phyloP scores from a whole-genome alignment of 2,329 filamentous ascomycete species.

The Gnomoniopsis sp. region DNA sequence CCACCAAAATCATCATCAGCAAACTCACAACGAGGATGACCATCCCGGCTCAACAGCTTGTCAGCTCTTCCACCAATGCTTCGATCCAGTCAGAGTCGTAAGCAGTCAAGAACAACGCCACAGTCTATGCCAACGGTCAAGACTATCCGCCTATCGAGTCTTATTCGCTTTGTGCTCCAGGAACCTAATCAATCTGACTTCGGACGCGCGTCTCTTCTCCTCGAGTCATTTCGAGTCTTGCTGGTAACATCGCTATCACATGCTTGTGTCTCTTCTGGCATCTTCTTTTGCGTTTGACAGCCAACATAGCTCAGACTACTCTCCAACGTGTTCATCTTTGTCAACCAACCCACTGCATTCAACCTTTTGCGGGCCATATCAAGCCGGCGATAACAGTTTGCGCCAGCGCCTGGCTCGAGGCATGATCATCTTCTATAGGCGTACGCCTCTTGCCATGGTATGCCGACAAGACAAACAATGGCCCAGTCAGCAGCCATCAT shows the following conservation, averaged over 20 bases:
- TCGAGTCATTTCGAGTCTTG: neutral
- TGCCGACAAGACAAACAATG: neutral
- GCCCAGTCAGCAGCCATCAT: neutral
- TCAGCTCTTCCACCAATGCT: too few species aligned
- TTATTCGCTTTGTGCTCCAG: neutral
- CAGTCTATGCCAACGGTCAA: neutral
- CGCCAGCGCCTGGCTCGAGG: neutral
- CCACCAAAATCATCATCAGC: neutral
- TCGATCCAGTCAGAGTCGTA: too few species aligned
- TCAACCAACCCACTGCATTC: neutral
- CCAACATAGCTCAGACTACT: too few species aligned
- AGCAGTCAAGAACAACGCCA: neutral
- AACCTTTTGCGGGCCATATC: neutral
- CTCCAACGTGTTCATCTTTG: neutral
- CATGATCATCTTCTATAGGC: too few species aligned
- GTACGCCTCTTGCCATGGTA: too few species aligned
- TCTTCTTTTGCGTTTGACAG: too few species aligned
- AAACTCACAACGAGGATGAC: too few species aligned
- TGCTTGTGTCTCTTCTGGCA: neutral
- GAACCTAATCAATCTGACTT: neutral
- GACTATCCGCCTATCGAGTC: neutral
- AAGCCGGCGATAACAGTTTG: neutral
- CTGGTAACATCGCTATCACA: neutral
- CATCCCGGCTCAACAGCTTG: too few species aligned
- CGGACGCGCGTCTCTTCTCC: constrained; percentile 7